phyloP scores from a whole-genome alignment of 176 grass and related monocot species.

The Aegilops longissima region DNA sequence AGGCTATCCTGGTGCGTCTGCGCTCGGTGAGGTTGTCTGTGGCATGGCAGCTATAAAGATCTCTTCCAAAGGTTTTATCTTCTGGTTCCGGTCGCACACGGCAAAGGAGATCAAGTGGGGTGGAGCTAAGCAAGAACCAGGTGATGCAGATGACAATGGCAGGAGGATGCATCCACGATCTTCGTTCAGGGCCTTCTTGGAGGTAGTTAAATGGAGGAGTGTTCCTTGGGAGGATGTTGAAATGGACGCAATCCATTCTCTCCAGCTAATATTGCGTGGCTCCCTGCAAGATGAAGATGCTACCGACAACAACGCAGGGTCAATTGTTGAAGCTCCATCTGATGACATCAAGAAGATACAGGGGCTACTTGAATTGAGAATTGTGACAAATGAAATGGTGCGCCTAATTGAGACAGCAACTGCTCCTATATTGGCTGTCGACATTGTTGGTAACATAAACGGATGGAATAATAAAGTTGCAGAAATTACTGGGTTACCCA shows the following conservation, averaged over 20 bases:
- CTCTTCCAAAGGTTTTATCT: slow-evolving; percentile 81
- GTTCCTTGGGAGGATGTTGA: slow-evolving; percentile 98
- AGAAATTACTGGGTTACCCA: slow-evolving; percentile 80
- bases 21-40: slow-evolving; percentile 71
- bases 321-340: slow-evolving; percentile 63
- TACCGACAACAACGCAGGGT: slow-evolving; percentile 53
- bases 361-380: slow-evolving; percentile 70
- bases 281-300: slow-evolving; percentile 72
- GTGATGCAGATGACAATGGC: slow-evolving; percentile 56
- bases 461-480: slow-evolving; percentile 87
- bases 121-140: slow-evolving; percentile 78
- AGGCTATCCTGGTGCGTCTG: slow-evolving; percentile 69
- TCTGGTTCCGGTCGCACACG: slow-evolving; percentile 89
- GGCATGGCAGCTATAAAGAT: slow-evolving; percentile 96
- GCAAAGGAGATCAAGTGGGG: slow-evolving; percentile 98
- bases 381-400: slow-evolving; percentile 90
- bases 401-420: slow-evolving; percentile 91
- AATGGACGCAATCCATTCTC: slow-evolving; percentile 97
- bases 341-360: slow-evolving; percentile 78
- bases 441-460: slow-evolving; percentile 72
- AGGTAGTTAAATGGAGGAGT: slow-evolving; percentile 94
- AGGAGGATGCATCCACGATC: slow-evolving; percentile 86
- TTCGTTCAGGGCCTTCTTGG: slow-evolving; percentile 96
- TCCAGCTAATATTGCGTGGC: slow-evolving; percentile 89
- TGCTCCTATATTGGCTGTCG: slow-evolving; percentile 86